Percentiles rank a stretch among this genome's conserved stretches.
These are phyloP conservation scores for Zoysia matrella DNA, from an alignment of 202 grass and related monocot species.

Conservation along the genomic window DNA sequence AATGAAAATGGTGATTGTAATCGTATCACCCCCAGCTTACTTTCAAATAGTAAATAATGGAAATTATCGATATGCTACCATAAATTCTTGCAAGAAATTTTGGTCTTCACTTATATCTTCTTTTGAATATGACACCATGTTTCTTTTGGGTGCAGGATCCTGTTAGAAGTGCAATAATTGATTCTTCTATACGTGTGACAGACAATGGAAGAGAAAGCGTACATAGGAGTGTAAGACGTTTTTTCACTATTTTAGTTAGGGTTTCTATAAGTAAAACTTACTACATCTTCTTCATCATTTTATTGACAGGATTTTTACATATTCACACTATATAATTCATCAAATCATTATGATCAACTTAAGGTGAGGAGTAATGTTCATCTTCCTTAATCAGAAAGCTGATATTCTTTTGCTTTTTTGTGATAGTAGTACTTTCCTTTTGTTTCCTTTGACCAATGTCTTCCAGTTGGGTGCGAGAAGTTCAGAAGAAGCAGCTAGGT, in stretches of 20 bases:
- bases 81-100: conserved; percentile 37
- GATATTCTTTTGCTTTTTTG: conserved; percentile 26
- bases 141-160: conserved; percentile 70
- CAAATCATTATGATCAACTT: conserved; percentile 86
- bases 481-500: conserved; percentile 97
- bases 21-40: background rate
- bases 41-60: background rate
- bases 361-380: conserved; percentile 59
- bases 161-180: conserved; percentile 75
- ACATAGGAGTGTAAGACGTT: conserved; percentile 77
- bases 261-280: conserved; percentile 3
- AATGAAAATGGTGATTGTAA: conserved; percentile 9
- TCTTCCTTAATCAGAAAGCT: conserved; percentile 23
- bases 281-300: conserved; percentile 31
- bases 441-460: conserved; percentile 27
- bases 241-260: conserved; percentile 18
- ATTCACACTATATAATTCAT: conserved; percentile 88
- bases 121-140: conserved; percentile 36
- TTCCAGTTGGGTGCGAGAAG: conserved; percentile 94
- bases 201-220: conserved; percentile 95
- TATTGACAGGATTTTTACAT: conserved; percentile 82
- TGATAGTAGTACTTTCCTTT: conserved; percentile 24
- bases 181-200: conserved; percentile 36
- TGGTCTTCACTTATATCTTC: conserved; percentile 14
- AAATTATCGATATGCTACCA: background rate